A percentile compares a stretch with the other conserved stretches of the same genome.
Evolutionary conservation across 371 early-diverging fungal genomes (phyloP).

Genomic region (Umbelopsis sp.): DNA sequence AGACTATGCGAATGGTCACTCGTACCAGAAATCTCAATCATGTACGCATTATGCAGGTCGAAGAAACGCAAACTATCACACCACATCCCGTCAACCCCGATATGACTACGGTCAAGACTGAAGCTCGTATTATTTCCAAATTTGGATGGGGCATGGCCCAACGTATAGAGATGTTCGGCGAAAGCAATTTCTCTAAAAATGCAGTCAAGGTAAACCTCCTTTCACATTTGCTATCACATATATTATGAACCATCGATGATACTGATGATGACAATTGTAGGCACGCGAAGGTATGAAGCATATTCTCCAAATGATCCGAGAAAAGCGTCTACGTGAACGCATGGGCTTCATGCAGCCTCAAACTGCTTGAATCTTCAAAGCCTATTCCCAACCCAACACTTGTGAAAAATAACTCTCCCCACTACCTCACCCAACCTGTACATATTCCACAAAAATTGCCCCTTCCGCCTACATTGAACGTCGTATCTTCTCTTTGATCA

Average conservation of each 20-base stretch:
- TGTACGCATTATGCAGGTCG: conserved; percentile 89
- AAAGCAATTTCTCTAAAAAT: conserved; percentile 84
- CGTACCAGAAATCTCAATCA: conserved; percentile 90
- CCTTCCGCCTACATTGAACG: too few relatives aligned
- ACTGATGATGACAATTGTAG: conserved; percentile 31
- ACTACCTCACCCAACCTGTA: not conserved
- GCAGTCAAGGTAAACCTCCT: conserved; percentile 62
- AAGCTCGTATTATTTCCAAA: conserved; percentile 86
- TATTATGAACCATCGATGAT: not conserved
- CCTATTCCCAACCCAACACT: not conserved
- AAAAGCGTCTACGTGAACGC: conserved; percentile 44
- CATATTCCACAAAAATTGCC: conserved; percentile 1
- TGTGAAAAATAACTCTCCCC: conserved; percentile 16
- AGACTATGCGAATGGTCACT: conserved; percentile 76
- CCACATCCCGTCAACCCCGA: conserved; percentile 56
- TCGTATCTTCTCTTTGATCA: too few relatives aligned
- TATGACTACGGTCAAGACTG: conserved; percentile 79
- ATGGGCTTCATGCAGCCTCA: conserved; percentile 16
- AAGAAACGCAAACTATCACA: conserved; percentile 84
- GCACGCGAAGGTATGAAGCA: conserved; percentile 89
- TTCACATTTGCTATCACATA: not conserved
- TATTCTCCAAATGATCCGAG: conserved; percentile 79
- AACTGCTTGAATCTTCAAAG: not conserved
- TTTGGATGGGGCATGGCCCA: conserved; percentile 87
- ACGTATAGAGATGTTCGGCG: conserved; percentile 88